phyloP scores from a whole-genome alignment of 1,284 basidiomycete species.

The Veloboletus limbatus region DNA sequence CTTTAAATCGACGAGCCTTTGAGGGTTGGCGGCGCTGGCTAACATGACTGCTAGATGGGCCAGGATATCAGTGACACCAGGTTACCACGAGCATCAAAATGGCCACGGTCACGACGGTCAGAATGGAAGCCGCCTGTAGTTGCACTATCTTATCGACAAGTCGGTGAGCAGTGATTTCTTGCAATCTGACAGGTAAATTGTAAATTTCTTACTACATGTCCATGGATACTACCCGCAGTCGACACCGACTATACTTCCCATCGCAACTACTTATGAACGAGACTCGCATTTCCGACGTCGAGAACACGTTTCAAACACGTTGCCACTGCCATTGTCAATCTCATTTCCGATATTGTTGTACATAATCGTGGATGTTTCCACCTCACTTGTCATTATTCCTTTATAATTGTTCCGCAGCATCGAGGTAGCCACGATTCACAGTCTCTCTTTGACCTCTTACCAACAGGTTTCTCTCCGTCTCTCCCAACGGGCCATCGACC shows the following conservation, averaged over 20 bases:
- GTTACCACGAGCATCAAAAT: too few species aligned
- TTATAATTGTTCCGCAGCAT: conserved; percentile 13
- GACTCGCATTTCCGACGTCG: background rate
- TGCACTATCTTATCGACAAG: too few species aligned
- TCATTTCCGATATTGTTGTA: conserved; percentile 24
- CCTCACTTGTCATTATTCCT: conserved; percentile 7
- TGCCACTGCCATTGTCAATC: conserved; percentile 13
- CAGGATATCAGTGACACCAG: too few species aligned
- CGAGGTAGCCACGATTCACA: conserved; percentile 12
- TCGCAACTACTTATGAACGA: background rate
- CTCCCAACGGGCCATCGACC: conserved; percentile 3
- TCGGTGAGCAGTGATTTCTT: too few species aligned
- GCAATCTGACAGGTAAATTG: too few species aligned
- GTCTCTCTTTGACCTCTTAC: conserved; percentile 14
- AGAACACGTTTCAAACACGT: conserved; percentile 21
- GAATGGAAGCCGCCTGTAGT: too few species aligned
- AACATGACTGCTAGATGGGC: too few species aligned
- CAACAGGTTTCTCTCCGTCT: background rate
- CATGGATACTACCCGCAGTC: conserved; percentile 3
- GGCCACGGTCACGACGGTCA: too few species aligned
- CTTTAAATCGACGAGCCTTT: too few species aligned
- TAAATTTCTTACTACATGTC: too few species aligned
- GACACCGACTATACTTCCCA: background rate
- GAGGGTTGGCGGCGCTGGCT: too few species aligned
- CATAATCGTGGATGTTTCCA: conserved; percentile 17